Conservation (phyloP, 2,329 filamentous ascomycete genomes). For the Pseudodiploospora longispora region DNA sequence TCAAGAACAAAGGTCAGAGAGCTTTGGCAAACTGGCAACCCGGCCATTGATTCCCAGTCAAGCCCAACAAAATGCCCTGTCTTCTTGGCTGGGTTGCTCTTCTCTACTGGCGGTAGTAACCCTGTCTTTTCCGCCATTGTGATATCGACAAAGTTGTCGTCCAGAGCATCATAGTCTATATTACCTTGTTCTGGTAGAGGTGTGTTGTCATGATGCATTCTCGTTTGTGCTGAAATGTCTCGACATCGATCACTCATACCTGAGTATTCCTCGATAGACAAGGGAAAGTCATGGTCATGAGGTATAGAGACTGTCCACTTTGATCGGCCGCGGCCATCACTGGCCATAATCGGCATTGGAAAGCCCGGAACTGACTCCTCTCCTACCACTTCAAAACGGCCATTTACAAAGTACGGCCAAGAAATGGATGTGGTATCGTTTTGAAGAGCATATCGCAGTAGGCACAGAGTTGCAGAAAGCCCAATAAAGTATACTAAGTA, state of each 20-base stretch:
- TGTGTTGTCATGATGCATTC: constrained; percentile 33
- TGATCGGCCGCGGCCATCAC: constrained; percentile 53
- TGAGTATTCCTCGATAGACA: constrained; percentile 56
- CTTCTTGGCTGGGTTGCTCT: constrained; percentile 30
- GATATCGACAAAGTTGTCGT: constrained; percentile 68
- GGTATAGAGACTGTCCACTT: constrained; percentile 82
- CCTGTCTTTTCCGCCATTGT: constrained; percentile 59
- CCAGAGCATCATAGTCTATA: constrained; percentile 50
- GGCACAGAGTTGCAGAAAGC: constrained; percentile 43
- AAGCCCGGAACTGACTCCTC: constrained; percentile 60
- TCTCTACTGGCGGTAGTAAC: constrained; percentile 41
- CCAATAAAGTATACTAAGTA: constrained; percentile 46
- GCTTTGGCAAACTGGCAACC: constrained; percentile 53
- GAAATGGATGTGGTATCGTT: constrained; percentile 19
- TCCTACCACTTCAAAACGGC: constrained; percentile 58
- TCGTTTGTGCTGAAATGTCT: constrained; percentile 53
- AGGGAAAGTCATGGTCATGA: constrained; percentile 54
- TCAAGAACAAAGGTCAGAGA: constrained; percentile 75
- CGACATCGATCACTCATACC: constrained; percentile 61
- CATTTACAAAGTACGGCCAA: constrained; percentile 35
- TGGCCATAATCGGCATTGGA: constrained; percentile 63
- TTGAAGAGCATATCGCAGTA: constrained; percentile 24
- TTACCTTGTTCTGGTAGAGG: constrained; percentile 35
- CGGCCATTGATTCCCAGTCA: constrained; percentile 32
- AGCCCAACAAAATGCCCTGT: constrained; percentile 41